phyloP scores from a whole-genome alignment of 352 stramenopile genomes.

The Globisporangium spiculum region DNA sequence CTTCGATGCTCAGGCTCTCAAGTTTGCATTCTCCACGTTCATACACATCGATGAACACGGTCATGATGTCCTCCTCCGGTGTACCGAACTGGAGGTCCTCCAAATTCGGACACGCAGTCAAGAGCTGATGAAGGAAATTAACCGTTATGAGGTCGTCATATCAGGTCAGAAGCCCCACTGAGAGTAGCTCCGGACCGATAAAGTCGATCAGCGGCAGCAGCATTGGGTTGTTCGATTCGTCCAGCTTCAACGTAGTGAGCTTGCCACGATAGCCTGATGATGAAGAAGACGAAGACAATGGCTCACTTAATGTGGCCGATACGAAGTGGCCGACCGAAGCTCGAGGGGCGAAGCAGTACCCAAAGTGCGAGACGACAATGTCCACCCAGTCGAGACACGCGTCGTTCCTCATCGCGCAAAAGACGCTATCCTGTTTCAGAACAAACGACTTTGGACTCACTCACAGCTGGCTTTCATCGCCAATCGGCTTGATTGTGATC shows the following conservation, averaged over 20 bases:
- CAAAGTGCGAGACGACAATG: constrained; percentile 3
- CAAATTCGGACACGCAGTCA: constrained; percentile 2
- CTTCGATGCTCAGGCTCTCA: not conserved
- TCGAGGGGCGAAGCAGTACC: constrained; percentile 4
- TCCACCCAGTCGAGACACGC: not conserved
- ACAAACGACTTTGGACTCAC: not conserved
- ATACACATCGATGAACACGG: not conserved
- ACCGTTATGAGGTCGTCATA: not conserved
- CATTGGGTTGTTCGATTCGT: not conserved
- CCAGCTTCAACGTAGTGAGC: not conserved
- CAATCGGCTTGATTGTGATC: not conserved
- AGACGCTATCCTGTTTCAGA: constrained; percentile 1
- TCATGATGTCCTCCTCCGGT: not conserved
- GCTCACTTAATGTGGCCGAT: too few species aligned
- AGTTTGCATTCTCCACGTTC: not conserved
- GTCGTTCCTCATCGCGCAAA: constrained; percentile 8
- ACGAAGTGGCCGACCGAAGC: not conserved
- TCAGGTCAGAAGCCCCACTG: not conserved
- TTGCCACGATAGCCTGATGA: not conserved
- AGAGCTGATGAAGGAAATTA: not conserved
- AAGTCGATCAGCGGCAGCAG: not conserved
- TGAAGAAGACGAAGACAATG: too few species aligned
- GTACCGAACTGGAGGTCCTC: not conserved
- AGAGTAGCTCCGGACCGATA: constrained; percentile 1
- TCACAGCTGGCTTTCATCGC: not conserved